Base-by-base conservation (phyloP, 805 yeast species). In the Isabelozyma pseudorhagii region DNA sequence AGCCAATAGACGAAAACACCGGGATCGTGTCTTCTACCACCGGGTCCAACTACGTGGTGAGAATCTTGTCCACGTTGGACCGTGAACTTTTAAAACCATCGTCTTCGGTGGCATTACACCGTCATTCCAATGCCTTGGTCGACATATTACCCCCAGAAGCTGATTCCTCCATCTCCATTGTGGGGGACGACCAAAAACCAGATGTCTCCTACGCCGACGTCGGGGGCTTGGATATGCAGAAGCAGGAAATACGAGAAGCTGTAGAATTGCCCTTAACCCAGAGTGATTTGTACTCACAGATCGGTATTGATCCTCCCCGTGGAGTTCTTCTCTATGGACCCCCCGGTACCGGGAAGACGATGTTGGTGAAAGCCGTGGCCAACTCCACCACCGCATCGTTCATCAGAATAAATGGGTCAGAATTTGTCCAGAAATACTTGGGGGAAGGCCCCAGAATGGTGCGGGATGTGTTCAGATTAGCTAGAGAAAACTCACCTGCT, bases 371-470 rank as follows among this genome's bases (percentile, higher is more conserved):
- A 71, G 99, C 99, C 0, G 99, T 94, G 44, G 99, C 99, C 10
- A 93, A 94, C 71, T 84, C 93, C 50, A 87, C 98, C 3, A 89
- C 96, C 1, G 99, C 99, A 2, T 80, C 97, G 5, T 94, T 94
- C 62, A 94, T 94, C 59, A 88, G 98, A 68, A 97, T 94, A 29
- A 94, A 90, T 60, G 99, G 99, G 54, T 93, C 98, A 1, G 99
- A 94, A 69, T 94, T 94, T 63, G 99, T 94, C 49, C 99, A 94
- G 68, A 94, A 94, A 71, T 94, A 94, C 69, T 80, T 94, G 48
- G 99, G 99, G 68, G 99, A 94, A 76, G 99, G 99, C 63, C 98
- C 99, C 52, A 83, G 99, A 75, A 94, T 94, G 98, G 99, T 94
- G 36, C 85, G 99, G 69, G 99, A 94, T 68, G 98, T 94, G 36